A percentile compares a stretch with the other conserved stretches of the same genome.
phyloP scores from a whole-genome alignment of 495 filamentous ascomycete species.

The Penicillium angulare region DNA sequence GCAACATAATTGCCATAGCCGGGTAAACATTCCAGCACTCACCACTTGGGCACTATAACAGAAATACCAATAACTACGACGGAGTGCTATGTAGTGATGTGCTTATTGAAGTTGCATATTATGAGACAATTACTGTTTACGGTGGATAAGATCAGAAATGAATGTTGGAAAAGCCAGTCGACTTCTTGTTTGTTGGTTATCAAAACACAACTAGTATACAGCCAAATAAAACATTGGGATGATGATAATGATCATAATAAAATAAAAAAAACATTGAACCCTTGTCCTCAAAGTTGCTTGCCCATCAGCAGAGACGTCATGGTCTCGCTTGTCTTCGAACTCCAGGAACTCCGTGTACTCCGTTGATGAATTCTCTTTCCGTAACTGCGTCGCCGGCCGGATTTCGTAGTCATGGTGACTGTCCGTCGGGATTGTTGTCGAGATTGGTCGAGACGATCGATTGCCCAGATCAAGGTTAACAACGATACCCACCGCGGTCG shows the following conservation, averaged over 20 bases:
- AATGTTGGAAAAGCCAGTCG: no score
- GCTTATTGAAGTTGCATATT: no score
- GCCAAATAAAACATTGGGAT: background rate
- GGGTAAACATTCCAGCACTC: no score
- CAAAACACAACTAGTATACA: background rate
- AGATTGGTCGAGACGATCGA: constrained; percentile 43
- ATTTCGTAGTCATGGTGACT: constrained; percentile 19
- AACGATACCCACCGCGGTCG: constrained; percentile 46
- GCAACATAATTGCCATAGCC: no score
- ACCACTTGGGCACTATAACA: no score
- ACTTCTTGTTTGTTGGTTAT: no score
- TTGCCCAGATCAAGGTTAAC: constrained; percentile 47
- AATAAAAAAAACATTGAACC: constrained; percentile 16
- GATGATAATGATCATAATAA: no score
- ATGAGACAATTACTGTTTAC: no score
- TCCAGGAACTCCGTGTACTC: constrained; percentile 42
- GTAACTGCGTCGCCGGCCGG: constrained; percentile 38
- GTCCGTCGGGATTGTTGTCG: constrained; percentile 31
- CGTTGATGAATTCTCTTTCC: constrained; percentile 28
- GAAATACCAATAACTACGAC: no score
- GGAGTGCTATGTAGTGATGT: no score
- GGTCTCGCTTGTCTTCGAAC: constrained; percentile 34
- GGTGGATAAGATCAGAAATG: no score
- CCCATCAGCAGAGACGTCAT: constrained; percentile 38
- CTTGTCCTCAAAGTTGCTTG: constrained; percentile 29